Percentiles rank a stretch among this genome's conserved stretches.
These are phyloP conservation scores for Trichoderma aggressivum DNA, from an alignment of 2,329 filamentous ascomycete species.

Conservation along the genomic window DNA sequence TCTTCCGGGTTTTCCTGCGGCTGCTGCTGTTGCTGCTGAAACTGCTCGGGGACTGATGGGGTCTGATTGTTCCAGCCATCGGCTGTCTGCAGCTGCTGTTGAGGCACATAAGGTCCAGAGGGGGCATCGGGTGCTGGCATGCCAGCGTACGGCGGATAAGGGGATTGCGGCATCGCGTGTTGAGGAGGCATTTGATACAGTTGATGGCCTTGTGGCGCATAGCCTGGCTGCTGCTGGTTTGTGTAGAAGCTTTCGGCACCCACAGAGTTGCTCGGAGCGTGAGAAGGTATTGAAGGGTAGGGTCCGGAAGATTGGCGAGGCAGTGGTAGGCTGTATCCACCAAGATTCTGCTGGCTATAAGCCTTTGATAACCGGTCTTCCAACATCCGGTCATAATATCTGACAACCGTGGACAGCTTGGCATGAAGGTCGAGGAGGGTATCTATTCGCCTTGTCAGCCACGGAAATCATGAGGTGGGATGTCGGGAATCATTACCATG, in stretches of 20 bases:
- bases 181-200: conserved; percentile 30
- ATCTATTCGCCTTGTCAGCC: conserved; percentile 51
- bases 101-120: conserved; percentile 43
- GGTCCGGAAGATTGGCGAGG: conserved; percentile 53
- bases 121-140: conserved; percentile 38
- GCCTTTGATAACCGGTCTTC: conserved; percentile 92
- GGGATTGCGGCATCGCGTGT: conserved; percentile 37
- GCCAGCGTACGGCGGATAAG: conserved; percentile 41
- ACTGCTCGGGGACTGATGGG: conserved; percentile 33
- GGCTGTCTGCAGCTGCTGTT: conserved; percentile 46
- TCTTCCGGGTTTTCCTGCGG: conserved; percentile 26
- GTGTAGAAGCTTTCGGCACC: conserved; percentile 81
- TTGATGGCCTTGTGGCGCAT: conserved; percentile 42
- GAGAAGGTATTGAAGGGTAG: conserved; percentile 68
- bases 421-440: conserved; percentile 90
- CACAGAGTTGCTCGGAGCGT: conserved; percentile 44
- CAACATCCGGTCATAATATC: conserved; percentile 97
- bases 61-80: conserved; percentile 50
- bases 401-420: conserved; percentile 91
- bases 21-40: conserved; percentile 28
- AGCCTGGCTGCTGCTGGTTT: conserved; percentile 57
- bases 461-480: not conserved
- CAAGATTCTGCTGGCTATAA: conserved; percentile 75
- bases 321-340: conserved; percentile 58
- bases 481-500: conserved; percentile 62